A percentile compares a stretch with the other conserved stretches of the same genome.
phyloP scores from a whole-genome alignment of 2,329 filamentous ascomycete species.

The Beauveria caledonica region DNA sequence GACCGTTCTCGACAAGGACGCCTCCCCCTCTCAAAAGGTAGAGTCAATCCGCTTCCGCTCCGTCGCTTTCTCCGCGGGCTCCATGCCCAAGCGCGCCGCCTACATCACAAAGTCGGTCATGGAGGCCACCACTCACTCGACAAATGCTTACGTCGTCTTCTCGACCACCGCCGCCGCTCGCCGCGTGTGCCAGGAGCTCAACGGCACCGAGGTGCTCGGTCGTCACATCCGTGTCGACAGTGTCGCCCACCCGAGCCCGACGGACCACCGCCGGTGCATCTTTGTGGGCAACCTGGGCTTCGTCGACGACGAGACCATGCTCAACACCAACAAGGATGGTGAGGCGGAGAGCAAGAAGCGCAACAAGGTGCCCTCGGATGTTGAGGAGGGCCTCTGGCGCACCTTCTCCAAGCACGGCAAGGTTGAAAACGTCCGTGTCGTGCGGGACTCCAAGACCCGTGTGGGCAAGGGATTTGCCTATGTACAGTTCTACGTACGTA shows the following conservation, averaged over 20 bases:
- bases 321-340: slow-evolving; percentile 56
- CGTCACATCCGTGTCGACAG: slow-evolving; percentile 87
- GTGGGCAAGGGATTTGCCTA: slow-evolving; percentile 97
- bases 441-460: slow-evolving; percentile 80
- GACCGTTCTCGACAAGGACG: slow-evolving; percentile 56
- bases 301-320: slow-evolving; percentile 78
- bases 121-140: slow-evolving; percentile 82
- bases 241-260: slow-evolving; percentile 75
- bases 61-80: slow-evolving; percentile 68
- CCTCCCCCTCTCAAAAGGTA: slow-evolving; percentile 58
- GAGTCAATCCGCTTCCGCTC: slow-evolving; percentile 93
- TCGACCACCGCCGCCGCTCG: slow-evolving; percentile 66
- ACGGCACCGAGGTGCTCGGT: slow-evolving; percentile 75
- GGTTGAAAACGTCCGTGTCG: slow-evolving; percentile 88
- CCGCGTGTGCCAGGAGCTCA: slow-evolving; percentile 67
- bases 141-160: slow-evolving; percentile 92
- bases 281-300: slow-evolving; percentile 97
- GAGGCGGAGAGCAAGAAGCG: slow-evolving; percentile 64
- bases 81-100: slow-evolving; percentile 86
- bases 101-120: slow-evolving; percentile 87
- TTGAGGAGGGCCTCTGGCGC: slow-evolving; percentile 88
- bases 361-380: slow-evolving; percentile 67
- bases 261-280: slow-evolving; percentile 81
- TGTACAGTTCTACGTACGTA: slow-evolving; percentile 74
- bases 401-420: slow-evolving; percentile 67